phyloP scores from a whole-genome alignment of 75 land plant genomes.

The Pinus taeda region DNA sequence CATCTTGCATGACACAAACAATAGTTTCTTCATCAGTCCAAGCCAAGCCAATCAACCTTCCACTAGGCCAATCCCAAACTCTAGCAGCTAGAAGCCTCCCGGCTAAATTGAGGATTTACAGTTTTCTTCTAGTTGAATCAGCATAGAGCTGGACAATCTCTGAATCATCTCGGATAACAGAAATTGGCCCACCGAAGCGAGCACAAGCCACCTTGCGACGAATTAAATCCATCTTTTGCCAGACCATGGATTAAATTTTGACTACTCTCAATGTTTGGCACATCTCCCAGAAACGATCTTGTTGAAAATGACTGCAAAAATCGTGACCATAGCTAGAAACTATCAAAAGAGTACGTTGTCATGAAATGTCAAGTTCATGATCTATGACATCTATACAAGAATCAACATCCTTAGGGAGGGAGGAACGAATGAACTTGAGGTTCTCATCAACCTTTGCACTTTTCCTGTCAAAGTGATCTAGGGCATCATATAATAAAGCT shows the following conservation, averaged over 20 bases:
- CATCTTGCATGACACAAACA: conserved; percentile 83
- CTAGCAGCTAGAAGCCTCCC: conserved; percentile 73
- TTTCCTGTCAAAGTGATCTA: no score
- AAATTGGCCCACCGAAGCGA: conserved; percentile 92
- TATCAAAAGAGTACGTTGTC: conserved; percentile 77
- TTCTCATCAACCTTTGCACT: conserved; percentile 99
- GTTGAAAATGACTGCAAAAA: conserved; percentile 85
- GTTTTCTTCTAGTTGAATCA: conserved; percentile 90
- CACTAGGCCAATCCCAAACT: conserved; percentile 90
- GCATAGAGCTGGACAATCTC: conserved; percentile 95
- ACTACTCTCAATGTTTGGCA: conserved; percentile 86
- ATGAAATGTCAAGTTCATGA: conserved; percentile 86
- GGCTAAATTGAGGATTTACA: conserved; percentile 74
- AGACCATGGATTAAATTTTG: conserved; percentile 74
- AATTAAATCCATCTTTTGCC: conserved; percentile 78
- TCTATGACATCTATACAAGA: conserved; percentile 97
- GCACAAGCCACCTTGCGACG: conserved; percentile 93
- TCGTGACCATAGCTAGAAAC: conserved; percentile 98
- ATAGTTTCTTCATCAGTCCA: conserved; percentile 90
- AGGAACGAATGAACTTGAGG: conserved; percentile 66
- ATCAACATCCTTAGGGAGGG: conserved; percentile 85
- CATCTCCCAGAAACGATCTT: conserved; percentile 81
- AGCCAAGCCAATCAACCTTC: conserved; percentile 75
- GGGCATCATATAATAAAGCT: no score
- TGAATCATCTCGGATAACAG: conserved; percentile 90